A percentile compares a stretch with the other conserved stretches of the same genome.
phyloP scores from a whole-genome alignment of 75 land plant species.

The Pseudotsuga menziesii region DNA sequence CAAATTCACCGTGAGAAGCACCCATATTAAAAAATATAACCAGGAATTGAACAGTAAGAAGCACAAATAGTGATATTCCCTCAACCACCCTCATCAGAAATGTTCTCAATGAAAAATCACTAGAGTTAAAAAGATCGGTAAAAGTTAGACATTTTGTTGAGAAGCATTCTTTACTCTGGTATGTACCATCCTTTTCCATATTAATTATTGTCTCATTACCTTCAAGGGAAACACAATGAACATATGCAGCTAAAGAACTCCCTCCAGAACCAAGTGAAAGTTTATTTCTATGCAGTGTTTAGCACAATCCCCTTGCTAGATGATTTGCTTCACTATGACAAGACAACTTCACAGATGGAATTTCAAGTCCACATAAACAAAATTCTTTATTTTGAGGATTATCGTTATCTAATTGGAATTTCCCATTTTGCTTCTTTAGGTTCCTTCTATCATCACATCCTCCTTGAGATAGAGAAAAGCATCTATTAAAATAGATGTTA shows the following conservation, averaged over 20 bases:
- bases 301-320: background rate
- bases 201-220: background rate
- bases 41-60: constrained; percentile 32
- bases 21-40: constrained; percentile 35
- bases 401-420: background rate
- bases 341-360: background rate
- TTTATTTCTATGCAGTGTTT: background rate
- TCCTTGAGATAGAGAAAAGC: background rate
- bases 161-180: background rate
- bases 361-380: constrained; percentile 2
- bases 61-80: constrained; percentile 32
- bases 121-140: constrained; percentile 2
- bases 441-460: background rate
- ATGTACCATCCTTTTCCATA: background rate
- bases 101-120: constrained; percentile 16
- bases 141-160: constrained; percentile 1
- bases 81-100: constrained; percentile 27
- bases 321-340: background rate
- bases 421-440: background rate
- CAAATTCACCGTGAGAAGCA: constrained; percentile 14
- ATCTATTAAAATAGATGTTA: background rate
- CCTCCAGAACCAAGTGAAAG: background rate
- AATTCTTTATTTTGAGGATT: background rate
- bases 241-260: background rate
- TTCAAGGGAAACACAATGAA: background rate